Evolutionary conservation across 176 grass and related monocot genomes (phyloP).

Genomic region (Rhynchospora breviuscula): DNA sequence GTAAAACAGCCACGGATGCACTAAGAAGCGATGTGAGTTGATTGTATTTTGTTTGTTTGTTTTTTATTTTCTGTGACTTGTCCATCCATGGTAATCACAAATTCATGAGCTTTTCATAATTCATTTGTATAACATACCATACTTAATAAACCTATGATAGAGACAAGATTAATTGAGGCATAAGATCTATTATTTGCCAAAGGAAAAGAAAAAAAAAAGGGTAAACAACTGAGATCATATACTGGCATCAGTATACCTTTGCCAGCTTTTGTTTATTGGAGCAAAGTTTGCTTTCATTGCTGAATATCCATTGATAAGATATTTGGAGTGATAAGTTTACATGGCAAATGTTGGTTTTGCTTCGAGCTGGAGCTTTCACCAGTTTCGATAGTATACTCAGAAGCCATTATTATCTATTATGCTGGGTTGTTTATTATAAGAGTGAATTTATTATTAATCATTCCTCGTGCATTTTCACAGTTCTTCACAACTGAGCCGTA

Average conservation of each 20-base stretch:
- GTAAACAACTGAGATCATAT: not conserved
- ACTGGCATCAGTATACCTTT: not conserved
- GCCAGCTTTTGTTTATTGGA: not conserved
- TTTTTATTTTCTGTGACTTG: slow-evolving; percentile 8
- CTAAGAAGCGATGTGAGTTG: slow-evolving; percentile 68
- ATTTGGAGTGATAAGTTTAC: not conserved
- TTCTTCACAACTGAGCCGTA: slow-evolving; percentile 78
- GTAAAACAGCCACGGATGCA: slow-evolving; percentile 58
- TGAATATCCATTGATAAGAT: not conserved
- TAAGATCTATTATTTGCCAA: not conserved
- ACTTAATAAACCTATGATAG: slow-evolving; percentile 1
- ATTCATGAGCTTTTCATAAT: slow-evolving; percentile 11
- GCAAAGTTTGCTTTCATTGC: not conserved
- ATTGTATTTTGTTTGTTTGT: slow-evolving; percentile 16
- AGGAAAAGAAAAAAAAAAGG: not conserved
- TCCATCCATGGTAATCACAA: not conserved
- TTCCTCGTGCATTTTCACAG: slow-evolving; percentile 30
- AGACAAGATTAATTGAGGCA: not conserved
- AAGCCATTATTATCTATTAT: slow-evolving; percentile 13
- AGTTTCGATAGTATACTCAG: slow-evolving; percentile 1
- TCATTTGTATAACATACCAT: not conserved
- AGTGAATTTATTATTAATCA: slow-evolving; percentile 13
- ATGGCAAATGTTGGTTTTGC: not conserved
- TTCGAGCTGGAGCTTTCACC: not conserved
- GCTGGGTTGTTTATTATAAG: slow-evolving; percentile 10